Base-by-base conservation (phyloP, 306 rosid genomes). In the Gastrolobium bilobum region DNA sequence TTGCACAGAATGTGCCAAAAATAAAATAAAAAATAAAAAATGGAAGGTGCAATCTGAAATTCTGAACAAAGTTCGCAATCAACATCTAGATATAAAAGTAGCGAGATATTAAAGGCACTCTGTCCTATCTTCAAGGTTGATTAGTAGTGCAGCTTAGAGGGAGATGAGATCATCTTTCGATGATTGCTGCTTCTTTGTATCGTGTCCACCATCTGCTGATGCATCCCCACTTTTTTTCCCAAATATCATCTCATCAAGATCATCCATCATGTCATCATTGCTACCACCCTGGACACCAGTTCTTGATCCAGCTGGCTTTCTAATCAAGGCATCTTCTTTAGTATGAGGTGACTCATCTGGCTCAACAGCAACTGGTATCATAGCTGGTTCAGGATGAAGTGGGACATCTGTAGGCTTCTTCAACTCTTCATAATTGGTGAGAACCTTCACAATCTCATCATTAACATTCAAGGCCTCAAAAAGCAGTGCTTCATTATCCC, bases 241-340 rank as follows among this genome's bases (percentile, higher is more conserved):
- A 66, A 96, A 96, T 78, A 96, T 96, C 99, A 96, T 96, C 81
- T 96, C 98, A 68, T 96, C 99, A 1, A 96, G 97, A 89, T 96
- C 98, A 79, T 96, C 99, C 93, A 96, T 89, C 99, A 96, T 93
- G 26, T 96, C 99, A 14, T 93, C 99, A 0, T 84, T 85, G 85
- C 74, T 86, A 57, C 97, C 99, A 42, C 94, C 92, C 0, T 85
- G 92, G 29, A 81, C 79, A 1, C 67, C 83, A 5, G 75, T 85
- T 68, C 91, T 89, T 30, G 97, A 90, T 61, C 84, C 86, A 33
- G 96, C 84, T 0, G 97, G 91, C 67, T 91, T 93, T 84, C 98
- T 86, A 69, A 93, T 65, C 85, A 96, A 76, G 61, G 96, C 73
- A 37, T 96, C 97, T 71, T 88, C 97, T 74, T 84, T 89, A 54